A percentile compares a stretch with the other conserved stretches of the same genome.
phyloP scores from a whole-genome alignment of 768 basidiomycete genomes.

The Amanita subjunquillea region DNA sequence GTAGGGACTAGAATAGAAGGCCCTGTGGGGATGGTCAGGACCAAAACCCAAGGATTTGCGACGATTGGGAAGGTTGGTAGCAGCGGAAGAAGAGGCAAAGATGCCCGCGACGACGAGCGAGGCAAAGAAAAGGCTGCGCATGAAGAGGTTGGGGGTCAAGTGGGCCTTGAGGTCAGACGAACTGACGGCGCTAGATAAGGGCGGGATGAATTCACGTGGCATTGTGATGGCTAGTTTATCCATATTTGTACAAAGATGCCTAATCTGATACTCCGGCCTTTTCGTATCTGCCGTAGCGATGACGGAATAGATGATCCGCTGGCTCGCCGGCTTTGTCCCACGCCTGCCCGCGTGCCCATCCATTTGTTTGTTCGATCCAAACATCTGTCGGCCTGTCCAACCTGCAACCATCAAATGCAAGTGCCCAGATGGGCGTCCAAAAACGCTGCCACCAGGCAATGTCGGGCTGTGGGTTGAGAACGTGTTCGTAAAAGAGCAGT shows the following conservation, averaged over 20 bases:
- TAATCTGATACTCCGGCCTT: slow-evolving; percentile 20
- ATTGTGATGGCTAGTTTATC: neutral
- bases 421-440: slow-evolving; percentile 63
- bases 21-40: slow-evolving; percentile 64
- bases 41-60: slow-evolving; percentile 92
- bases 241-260: neutral
- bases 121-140: slow-evolving; percentile 3
- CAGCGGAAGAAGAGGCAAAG: neutral
- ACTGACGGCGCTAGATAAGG: neutral
- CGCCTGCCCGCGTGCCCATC: slow-evolving; percentile 37
- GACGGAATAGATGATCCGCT: slow-evolving; percentile 51
- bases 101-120: slow-evolving; percentile 3
- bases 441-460: slow-evolving; percentile 65
- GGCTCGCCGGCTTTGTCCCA: slow-evolving; percentile 43
- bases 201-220: neutral
- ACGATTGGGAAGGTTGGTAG: slow-evolving; percentile 26
- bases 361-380: slow-evolving; percentile 30
- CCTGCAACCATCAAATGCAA: slow-evolving; percentile 52
- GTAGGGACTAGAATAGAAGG: slow-evolving; percentile 43
- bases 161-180: neutral
- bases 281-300: slow-evolving; percentile 45
- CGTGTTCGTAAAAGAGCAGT: slow-evolving; percentile 64
- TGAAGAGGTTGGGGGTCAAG: neutral
- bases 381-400: slow-evolving; percentile 47
- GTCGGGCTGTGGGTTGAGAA: slow-evolving; percentile 38